Percentiles rank a stretch among this genome's conserved stretches.
phyloP scores from a whole-genome alignment of 345 rosid genomes.

The Syzygium jambos region DNA sequence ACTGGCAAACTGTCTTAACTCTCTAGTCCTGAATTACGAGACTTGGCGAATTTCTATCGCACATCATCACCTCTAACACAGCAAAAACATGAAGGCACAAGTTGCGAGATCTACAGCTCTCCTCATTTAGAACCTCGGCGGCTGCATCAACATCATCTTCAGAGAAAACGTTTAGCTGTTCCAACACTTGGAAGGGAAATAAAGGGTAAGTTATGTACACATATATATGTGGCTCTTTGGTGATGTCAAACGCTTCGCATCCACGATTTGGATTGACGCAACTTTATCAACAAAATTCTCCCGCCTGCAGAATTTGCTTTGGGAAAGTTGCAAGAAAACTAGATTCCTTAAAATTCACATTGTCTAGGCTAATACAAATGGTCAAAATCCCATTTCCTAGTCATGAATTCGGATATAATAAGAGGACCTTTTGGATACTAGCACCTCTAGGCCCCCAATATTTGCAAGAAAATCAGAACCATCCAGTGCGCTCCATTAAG shows the following conservation, averaged over 20 bases:
- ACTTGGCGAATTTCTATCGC: not conserved
- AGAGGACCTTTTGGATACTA: not conserved
- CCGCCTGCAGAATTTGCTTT: not conserved
- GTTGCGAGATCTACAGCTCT: constrained; percentile 14
- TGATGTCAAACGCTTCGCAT: not conserved
- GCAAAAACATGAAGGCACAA: not conserved
- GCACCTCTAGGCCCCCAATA: not conserved
- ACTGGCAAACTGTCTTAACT: too few relatives aligned
- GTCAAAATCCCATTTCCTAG: too few relatives aligned
- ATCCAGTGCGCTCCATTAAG: too few relatives aligned
- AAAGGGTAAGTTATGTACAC: not conserved
- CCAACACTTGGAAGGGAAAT: constrained; percentile 44
- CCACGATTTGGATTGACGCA: not conserved
- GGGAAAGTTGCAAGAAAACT: not conserved
- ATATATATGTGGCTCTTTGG: not conserved
- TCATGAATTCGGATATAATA: too few relatives aligned
- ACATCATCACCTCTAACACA: not conserved
- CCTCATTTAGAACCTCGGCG: constrained; percentile 85
- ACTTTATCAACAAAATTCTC: not conserved
- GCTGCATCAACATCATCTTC: constrained; percentile 60
- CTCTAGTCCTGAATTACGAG: too few relatives aligned
- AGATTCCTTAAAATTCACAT: not conserved
- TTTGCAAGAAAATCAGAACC: not conserved
- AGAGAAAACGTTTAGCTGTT: constrained; percentile 71
- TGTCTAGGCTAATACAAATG: not conserved